Evolutionary conservation across 2,329 filamentous ascomycete genomes (phyloP), one percentile per base, ranked within the genome.

Genomic region (Clonostachys byssicola): DNA sequence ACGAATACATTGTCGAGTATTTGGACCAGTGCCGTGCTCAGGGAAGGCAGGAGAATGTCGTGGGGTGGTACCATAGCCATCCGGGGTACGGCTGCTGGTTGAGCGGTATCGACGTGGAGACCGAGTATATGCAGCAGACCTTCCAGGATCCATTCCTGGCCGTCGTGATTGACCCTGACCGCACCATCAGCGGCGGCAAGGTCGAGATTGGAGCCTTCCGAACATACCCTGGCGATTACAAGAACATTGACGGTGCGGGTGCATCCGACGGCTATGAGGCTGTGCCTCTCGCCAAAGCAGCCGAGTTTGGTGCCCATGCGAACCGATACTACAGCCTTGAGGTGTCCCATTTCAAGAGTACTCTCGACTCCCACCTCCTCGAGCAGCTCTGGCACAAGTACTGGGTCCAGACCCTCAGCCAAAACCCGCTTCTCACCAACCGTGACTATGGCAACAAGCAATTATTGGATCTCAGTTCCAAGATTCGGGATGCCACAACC

Each of bases 31-130:
- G 86, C 56, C 80, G 92, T 49, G 84, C 92, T 60, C 88, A 73
- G 79, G 90, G 64, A 55, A 74, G 92, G 47, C 75, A 86, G 64
- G 94, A 99, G 69, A 97, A 99, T 64, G 88, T 89, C 1, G 88
- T 99, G 14, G 94, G 94, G 16, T 99, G 94, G 94, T 99, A 99
- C 67, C 94, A 99, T 70, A 92, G 86, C 56, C 94, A 99, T 64
- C 94, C 94, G 0, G 94, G 94, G 23, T 99, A 99, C 65, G 94
- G 94, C 41, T 99, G 94, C 75, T 99, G 94, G 94, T 79, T 99
- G 23, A 92, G 86, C 36, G 94, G 94, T 49, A 97, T 99, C 67
- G 94, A 99, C 64, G 94, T 99, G 45, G 78, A 78, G 47, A 99
- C 94, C 4, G 88, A 99, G 66, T 77, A 80, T 55, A 84, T 86